Conservation (phyloP, 345 rosid species). For the Syzygium grande region DNA sequence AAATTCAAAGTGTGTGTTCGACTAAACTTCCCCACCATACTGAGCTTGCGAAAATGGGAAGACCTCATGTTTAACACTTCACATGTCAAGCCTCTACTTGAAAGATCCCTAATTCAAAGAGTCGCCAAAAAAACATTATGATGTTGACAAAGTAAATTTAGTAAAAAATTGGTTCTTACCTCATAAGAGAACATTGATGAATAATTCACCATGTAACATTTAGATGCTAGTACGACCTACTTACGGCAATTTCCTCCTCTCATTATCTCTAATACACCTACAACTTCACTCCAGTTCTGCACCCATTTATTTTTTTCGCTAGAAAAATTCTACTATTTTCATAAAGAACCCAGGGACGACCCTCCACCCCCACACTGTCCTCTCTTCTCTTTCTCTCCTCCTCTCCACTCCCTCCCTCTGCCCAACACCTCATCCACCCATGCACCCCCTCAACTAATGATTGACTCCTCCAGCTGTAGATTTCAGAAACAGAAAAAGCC, state of each 20-base stretch:
- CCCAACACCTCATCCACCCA: neutral
- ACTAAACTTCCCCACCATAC: slow-evolving; percentile 68
- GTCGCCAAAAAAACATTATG: neutral
- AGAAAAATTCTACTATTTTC: neutral
- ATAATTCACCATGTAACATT: neutral
- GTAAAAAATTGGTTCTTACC: neutral
- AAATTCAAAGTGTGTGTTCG: slow-evolving; percentile 59
- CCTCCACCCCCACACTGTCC: neutral
- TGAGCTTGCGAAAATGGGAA: slow-evolving; percentile 60
- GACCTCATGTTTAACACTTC: slow-evolving; percentile 61
- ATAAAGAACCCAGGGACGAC: neutral
- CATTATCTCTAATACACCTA: neutral
- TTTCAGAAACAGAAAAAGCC: neutral
- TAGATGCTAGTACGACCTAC: neutral
- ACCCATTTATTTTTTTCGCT: neutral
- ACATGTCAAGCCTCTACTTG: slow-evolving; percentile 60
- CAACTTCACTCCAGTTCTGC: neutral
- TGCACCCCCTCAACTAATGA: neutral
- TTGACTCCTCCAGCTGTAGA: neutral
- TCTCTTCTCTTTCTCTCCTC: neutral
- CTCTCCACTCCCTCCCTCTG: neutral
- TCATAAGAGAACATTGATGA: neutral
- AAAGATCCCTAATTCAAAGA: slow-evolving; percentile 46
- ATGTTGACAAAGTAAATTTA: neutral
- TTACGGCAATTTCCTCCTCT: neutral